Base-by-base conservation (phyloP, 2,329 filamentous ascomycete genomes). In the Exophiala oligosperma region DNA sequence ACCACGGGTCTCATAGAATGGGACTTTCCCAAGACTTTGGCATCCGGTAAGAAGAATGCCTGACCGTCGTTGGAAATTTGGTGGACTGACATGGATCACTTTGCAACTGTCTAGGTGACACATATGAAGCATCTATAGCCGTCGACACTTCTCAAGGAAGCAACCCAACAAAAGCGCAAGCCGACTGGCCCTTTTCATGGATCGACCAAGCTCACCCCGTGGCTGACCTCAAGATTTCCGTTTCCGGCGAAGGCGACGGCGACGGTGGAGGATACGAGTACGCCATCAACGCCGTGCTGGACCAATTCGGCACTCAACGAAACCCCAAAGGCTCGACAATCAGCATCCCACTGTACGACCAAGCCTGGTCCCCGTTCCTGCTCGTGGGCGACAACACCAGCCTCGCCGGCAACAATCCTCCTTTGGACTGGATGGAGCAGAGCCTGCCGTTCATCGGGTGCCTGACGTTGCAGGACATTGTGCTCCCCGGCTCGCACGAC, bases 401-500 rank as follows among this genome's bases (percentile, higher is more conserved):
- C 64, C 73, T 72, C 4, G 75, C 71, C 49, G 56, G 56, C 43
- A 59, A 59, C 37, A 71, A 67, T 26, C 68, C 67, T 2, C 70
- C 71, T 5, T 63, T 68, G 9, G 70, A 72, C 57, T 76, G 74
- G 74, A 76, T 76, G 74, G 71, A 76, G 50, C 69, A 73, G 41
- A 73, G 70, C 49, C 64, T 76, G 46, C 67, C 66, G 2, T 70
- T 69, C 3, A 62, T 77, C 4, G 72, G 71, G 2, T 72, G 72
- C 47, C 73, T 79, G 9, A 73, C 72, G 1, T 65, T 81, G 0
- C 74, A 75, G 52, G 73, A 80, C 29, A 70, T 81, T 17, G 72
- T 76, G 49, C 76, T 82, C 71, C 79, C 79, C 0, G 79, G 78
- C 7, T 74, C 76, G 2, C 78, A 82, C 59, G 77, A 81, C 57